Base-by-base conservation (phyloP, 805 yeast genomes). In the Kuraishia piskuri region DNA sequence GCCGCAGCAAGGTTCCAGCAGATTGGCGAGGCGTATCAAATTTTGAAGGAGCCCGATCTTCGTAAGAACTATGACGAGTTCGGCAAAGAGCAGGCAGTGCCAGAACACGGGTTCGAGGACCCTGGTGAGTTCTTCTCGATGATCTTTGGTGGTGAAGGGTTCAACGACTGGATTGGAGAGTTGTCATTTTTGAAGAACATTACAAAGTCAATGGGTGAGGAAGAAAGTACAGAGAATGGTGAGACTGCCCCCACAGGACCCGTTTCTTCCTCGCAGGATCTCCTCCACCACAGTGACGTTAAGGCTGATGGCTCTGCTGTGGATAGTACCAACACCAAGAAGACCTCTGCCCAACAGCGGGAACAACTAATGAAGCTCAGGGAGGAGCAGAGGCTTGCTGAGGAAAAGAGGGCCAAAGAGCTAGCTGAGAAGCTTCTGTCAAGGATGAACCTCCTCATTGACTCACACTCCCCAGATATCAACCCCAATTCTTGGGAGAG, bases 1-100 rank as follows among this genome's bases (percentile, higher is more conserved):
- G 99, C 99, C 17, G 90, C 92, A 14, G 81, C 79, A 51, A 84
- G 86, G 61, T 94, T 94, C 69, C 97, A 94, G 69, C 88, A 80
- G 56, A 72, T 79, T 46, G 76, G 80, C 24, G 82, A 80, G 60
- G 92, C 92, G 0, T 88, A 86, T 61, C 90, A 87, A 59, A 88
- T 94, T 0, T 71, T 94, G 56, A 86, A 86, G 62, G 94, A 94
- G 66, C 73, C 79, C 0, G 79, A 77, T 8, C 69, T 86, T 52
- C 79, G 97, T 56, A 73, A 75, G 22, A 74, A 82, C 14, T 94
- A 94, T 66, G 98, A 94, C 63, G 82, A 86, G 66, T 79, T 82
- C 58, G 99, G 99, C 49, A 87, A 89, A 62, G 87, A 83, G 14
- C 77, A 79, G 58, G 88, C 87, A 1, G 76, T 78, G 44, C 90